Percentiles rank a stretch among this genome's conserved stretches.
phyloP scores from a whole-genome alignment of 108 stramenopile species.

The Mediolabrus comicus region DNA sequence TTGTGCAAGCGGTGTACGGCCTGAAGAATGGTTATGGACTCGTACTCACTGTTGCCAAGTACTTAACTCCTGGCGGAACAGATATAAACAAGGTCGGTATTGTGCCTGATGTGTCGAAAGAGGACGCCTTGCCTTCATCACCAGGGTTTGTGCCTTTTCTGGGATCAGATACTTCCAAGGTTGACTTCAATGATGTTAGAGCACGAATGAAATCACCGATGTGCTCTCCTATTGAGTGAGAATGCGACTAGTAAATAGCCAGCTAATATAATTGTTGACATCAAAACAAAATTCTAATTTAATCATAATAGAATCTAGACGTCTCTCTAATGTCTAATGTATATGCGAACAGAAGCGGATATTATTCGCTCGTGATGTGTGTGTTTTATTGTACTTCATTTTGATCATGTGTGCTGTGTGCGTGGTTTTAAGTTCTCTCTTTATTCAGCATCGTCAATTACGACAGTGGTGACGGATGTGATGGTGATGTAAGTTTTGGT shows the following conservation, averaged over 20 bases:
- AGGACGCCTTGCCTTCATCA: conserved; percentile 49
- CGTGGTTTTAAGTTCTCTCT: not conserved
- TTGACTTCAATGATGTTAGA: conserved; percentile 66
- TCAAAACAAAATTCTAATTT: not conserved
- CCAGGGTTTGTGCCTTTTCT: conserved; percentile 51
- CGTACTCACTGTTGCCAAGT: conserved; percentile 92
- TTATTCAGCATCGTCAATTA: conserved; percentile 39
- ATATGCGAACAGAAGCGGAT: not conserved
- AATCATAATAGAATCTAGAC: not conserved
- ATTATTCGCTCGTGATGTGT: not conserved
- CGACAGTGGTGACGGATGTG: conserved; percentile 38
- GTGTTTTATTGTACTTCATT: not conserved
- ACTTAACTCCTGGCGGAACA: conserved; percentile 86
- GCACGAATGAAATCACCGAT: conserved; percentile 46
- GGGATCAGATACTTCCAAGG: conserved; percentile 68
- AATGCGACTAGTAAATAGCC: not conserved
- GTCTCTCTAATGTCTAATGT: not conserved
- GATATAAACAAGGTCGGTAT: conserved; percentile 90
- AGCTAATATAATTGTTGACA: not conserved
- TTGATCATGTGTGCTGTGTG: not conserved
- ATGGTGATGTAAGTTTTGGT: conserved; percentile 40
- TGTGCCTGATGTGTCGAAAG: conserved; percentile 66
- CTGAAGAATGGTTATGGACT: conserved; percentile 90
- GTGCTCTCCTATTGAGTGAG: conserved; percentile 32
- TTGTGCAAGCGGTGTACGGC: conserved; percentile 96